Conservation (phyloP, 306 rosid genomes). For the Quillaja saponaria region DNA sequence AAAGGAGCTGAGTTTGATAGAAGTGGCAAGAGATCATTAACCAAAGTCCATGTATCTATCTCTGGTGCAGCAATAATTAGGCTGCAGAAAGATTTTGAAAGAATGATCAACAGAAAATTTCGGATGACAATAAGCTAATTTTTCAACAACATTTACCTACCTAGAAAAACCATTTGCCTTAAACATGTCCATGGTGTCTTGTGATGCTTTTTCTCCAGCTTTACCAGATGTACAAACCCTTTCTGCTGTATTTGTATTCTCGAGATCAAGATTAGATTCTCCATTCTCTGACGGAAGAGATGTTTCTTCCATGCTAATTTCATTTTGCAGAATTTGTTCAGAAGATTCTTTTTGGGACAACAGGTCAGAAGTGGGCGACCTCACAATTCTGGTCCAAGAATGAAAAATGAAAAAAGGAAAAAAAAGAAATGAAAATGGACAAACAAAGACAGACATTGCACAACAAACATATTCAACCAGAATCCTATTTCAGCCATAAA, state of each 20-base stretch:
- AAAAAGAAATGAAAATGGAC: no score
- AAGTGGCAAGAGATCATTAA: conserved; percentile 69
- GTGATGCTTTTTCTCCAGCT: conserved; percentile 75
- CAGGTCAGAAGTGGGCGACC: conserved; percentile 61
- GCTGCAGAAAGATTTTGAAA: conserved; percentile 41
- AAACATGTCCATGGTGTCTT: conserved; percentile 65
- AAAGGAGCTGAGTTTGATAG: conserved; percentile 89
- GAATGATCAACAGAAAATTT: neutral
- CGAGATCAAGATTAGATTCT: conserved; percentile 39
- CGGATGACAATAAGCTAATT: no score
- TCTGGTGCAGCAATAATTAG: conserved; percentile 87
- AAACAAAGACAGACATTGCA: no score
- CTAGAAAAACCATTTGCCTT: conserved; percentile 87
- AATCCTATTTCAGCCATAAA: no score
- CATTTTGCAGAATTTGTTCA: conserved; percentile 38
- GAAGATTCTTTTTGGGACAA: conserved; percentile 42
- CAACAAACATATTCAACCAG: no score
- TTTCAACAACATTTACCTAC: conserved; percentile 42
- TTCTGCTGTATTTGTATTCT: conserved; percentile 35
- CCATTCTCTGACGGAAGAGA: conserved; percentile 40
- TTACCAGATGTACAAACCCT: conserved; percentile 58
- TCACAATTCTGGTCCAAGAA: conserved; percentile 61
- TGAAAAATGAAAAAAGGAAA: no score
- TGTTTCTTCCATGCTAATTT: conserved; percentile 43
- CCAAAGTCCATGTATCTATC: conserved; percentile 67